Conservation (phyloP, 2,329 filamentous ascomycete species). For the Arthroderma sp. region DNA sequence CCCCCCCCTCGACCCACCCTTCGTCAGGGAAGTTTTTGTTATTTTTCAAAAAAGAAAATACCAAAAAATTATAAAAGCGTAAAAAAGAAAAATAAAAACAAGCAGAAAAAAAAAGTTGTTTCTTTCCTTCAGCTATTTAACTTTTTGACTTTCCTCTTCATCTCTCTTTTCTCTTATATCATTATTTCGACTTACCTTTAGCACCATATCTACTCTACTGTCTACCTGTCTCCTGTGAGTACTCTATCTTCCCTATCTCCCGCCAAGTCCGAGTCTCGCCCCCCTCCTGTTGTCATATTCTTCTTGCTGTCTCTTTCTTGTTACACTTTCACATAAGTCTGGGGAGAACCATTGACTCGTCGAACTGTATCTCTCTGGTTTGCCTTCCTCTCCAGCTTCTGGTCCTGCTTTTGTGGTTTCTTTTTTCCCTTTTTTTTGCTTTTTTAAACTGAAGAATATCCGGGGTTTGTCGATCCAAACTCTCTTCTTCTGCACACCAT, state of each 20-base stretch:
- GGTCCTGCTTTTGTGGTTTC: not conserved
- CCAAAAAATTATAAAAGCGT: not conserved
- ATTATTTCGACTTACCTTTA: not conserved
- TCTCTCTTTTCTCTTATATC: not conserved
- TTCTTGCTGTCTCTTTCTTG: not conserved
- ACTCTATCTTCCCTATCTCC: no score
- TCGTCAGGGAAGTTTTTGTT: not conserved
- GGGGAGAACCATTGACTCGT: not conserved
- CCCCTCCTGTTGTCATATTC: not conserved
- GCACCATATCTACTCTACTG: not conserved
- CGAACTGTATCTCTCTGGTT: not conserved
- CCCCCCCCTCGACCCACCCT: not conserved
- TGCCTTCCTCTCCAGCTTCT: not conserved
- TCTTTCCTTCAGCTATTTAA: not conserved
- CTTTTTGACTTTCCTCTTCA: not conserved
- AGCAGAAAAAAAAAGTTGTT: not conserved
- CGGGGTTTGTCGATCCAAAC: no score
- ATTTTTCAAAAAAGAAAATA: not conserved
- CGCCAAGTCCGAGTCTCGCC: not conserved
- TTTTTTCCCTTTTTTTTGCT: not conserved
- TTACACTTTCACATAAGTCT: not conserved
- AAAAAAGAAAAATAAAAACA: not conserved
- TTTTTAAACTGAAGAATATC: no score
- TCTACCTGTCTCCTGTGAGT: not conserved
- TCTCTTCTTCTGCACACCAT: no score